Conservation (phyloP, 768 basidiomycete genomes). For the Pleurotus cornucopiae region DNA sequence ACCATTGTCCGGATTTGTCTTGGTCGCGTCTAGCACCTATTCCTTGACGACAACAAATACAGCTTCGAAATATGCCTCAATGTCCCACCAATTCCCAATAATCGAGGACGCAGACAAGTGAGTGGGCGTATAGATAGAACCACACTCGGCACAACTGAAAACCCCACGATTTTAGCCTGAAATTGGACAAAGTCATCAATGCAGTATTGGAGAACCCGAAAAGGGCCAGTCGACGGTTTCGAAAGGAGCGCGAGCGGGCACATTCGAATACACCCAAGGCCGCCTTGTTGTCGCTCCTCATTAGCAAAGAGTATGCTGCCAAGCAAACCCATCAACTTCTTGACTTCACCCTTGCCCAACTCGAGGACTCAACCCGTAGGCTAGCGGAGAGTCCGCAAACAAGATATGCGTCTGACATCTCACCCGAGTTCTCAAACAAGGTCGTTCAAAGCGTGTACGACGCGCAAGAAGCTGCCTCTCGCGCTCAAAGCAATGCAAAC, state of each 20-base stretch:
- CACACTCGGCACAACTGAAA: neutral
- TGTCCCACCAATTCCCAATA: conserved; percentile 7
- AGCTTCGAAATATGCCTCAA: neutral
- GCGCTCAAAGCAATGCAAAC: neutral
- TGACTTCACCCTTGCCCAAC: conserved; percentile 27
- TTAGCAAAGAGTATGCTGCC: conserved; percentile 31
- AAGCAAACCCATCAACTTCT: conserved; percentile 30
- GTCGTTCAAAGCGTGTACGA: conserved; percentile 24
- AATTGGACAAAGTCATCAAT: conserved; percentile 3
- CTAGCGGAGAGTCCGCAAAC: conserved; percentile 26
- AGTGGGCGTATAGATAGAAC: neutral
- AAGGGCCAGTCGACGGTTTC: conserved; percentile 9
- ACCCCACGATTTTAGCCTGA: neutral
- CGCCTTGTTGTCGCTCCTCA: conserved; percentile 25
- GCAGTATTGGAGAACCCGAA: conserved; percentile 1
- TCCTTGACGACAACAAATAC: neutral
- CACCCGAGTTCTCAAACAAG: conserved; percentile 23
- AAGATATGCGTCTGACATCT: conserved; percentile 2
- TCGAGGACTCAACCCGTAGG: conserved; percentile 29
- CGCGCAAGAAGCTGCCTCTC: conserved; percentile 1
- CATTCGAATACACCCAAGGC: conserved; percentile 18
- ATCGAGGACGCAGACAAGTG: conserved; percentile 3
- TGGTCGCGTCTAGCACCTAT: neutral
- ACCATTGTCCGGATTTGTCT: conserved; percentile 6
- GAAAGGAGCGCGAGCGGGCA: conserved; percentile 18